Evolutionary conservation across 2,329 filamentous ascomycete species (phyloP), one percentile per base, ranked within the genome.

Genomic region (Fusarium annulatum): DNA sequence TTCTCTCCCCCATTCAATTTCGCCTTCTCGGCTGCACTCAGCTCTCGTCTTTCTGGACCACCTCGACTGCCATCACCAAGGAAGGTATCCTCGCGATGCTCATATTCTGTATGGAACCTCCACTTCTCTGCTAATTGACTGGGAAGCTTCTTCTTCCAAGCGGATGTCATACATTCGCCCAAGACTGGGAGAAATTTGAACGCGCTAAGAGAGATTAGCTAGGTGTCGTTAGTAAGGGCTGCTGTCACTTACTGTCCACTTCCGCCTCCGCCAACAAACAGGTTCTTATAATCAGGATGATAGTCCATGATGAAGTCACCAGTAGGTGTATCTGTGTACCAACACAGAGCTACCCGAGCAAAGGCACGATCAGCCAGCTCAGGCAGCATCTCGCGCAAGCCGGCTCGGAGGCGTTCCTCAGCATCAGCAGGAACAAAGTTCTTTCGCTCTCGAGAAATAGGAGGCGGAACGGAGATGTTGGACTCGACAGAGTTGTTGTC

Each of bases 281-380:
- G 55, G 11, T 75, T 75, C 48, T 67, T 67, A 9, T 71, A 75
- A n/a, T 75, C 72, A 0, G 73, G 73, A 8, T 75, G 73, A 33
- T 71, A 75, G 14, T 75, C 73, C 69, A 75, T 73, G 19, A 75
- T 75, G n/a, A 75, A 75, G 43, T 75, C 73, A 18, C 72, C 69
- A 2, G 66, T 73, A 9, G 73, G 72, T 14, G 73, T 75, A 55
- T 75, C 73, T 1, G 72, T 75, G 16, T 75, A 75, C 73, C 73
- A 75, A 9, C 73, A 75, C 2, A 76, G 38, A 4, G 66, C 71
- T 9, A 61, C 51, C 10, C 66, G 64, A 1, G 66, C 49, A 7
- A 76, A 34, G 1, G 64, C 26, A 1, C 73, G 53, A 42, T 72
- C 63, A 18, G 69, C 74, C 4, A 76, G 53, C 59, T 76, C 73